Evolutionary conservation across 306 rosid genomes (phyloP), one percentile per base, ranked within the genome.

Genomic region (Trichosanthes cucumerina): DNA sequence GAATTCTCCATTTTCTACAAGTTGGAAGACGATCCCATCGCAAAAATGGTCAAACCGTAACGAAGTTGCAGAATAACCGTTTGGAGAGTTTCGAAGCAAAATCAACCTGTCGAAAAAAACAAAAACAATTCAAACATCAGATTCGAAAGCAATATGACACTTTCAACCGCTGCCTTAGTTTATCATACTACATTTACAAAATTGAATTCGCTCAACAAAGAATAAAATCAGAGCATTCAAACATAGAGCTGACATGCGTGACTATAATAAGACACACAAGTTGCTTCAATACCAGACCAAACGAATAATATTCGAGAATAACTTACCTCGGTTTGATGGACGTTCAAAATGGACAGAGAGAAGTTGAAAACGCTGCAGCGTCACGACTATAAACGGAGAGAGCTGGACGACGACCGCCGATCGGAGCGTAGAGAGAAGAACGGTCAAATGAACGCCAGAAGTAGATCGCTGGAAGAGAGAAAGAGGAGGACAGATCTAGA

Each of bases 1-100:
- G 90, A 72, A 81, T 64, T 82, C 24, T 91, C 97, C 98, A 93
- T 74, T 91, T 60, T 85, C 15, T 65, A 60, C 49, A 80, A 58
- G 69, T 8, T 58, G 66, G 56, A n/a, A 23, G 80, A 26, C 36
- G 72, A 80, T 83, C 81, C 59, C 58, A 71, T 28, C 58, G 54
- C 79, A 28, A 44, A 43, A 23, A n/a, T 49, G 68, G 24, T 21
- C 69, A 33, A 39, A 57, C 19, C 1, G 68, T n/a, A 23, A 72
- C 23, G n/a, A n/a, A n/a, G n/a, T n/a, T n/a, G n/a, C 52, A 39
- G 69, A 57, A 28, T 14, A 31, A 13, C 36, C 41, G n/a, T n/a
- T n/a, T n/a, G n/a, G n/a, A 70, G 56, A 39, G 33, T 2, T 68
- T 41, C 5, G 28, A 43, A 70, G 34, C 54, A 43, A 70, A 70